A percentile compares a stretch with the other conserved stretches of the same genome.
Evolutionary conservation across 169 alveolate species (phyloP).

Genomic region (Babesia ovis): DNA sequence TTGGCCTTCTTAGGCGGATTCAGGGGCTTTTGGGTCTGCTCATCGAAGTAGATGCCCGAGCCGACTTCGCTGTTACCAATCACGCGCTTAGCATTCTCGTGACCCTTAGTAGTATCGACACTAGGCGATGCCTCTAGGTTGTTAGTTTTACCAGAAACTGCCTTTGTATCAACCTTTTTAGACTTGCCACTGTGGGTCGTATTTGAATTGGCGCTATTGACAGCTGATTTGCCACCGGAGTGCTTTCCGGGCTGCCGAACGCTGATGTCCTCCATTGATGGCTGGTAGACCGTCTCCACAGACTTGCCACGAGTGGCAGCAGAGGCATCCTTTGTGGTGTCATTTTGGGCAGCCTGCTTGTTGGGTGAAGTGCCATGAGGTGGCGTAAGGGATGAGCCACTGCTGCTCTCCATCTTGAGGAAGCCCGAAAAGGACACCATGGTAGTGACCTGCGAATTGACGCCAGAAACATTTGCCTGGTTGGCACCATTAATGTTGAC

Average conservation of each 20-base stretch:
- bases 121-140: background rate
- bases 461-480: background rate
- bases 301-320: background rate
- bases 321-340: background rate
- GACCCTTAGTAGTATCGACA: background rate
- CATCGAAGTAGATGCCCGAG: slow-evolving; percentile 50
- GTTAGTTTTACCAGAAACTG: background rate
- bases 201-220: background rate
- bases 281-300: background rate
- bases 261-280: background rate
- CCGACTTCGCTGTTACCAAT: background rate
- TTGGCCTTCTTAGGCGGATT: slow-evolving; percentile 75
- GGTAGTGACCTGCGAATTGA: background rate
- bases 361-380: background rate
- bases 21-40: slow-evolving; percentile 65
- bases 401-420: background rate
- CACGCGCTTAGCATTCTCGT: slow-evolving; percentile 11
- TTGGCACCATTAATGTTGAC: background rate
- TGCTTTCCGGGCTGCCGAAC: background rate
- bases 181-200: background rate
- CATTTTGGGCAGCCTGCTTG: background rate
- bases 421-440: slow-evolving; percentile 27
- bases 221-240: background rate
- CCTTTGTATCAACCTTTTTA: background rate
- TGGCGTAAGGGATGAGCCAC: background rate